Percentiles rank a stretch among this genome's conserved stretches.
Evolutionary conservation across 371 early-diverging fungal species (phyloP).

Genomic region (Globomyces sp.): DNA sequence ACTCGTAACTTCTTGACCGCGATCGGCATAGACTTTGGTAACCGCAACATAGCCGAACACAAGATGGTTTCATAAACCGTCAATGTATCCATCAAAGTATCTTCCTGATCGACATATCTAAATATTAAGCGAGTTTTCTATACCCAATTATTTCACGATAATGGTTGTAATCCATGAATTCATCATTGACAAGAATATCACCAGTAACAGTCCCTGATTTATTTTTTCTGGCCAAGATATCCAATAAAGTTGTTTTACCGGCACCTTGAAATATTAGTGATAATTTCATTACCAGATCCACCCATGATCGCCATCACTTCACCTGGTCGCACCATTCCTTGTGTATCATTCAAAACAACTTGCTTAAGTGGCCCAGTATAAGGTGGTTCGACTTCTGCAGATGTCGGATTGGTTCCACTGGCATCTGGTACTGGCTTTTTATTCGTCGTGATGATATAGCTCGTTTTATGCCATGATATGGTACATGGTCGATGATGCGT

Average conservation of each 20-base stretch:
- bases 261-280: constrained; percentile 19
- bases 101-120: constrained; percentile 90
- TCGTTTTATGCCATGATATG: constrained; percentile 34
- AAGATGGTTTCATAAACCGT: constrained; percentile 89
- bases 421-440: constrained; percentile 4
- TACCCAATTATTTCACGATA: constrained; percentile 47
- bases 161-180: constrained; percentile 51
- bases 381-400: background rate
- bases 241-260: constrained; percentile 86
- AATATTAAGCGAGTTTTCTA: background rate
- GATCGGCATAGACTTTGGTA: constrained; percentile 60
- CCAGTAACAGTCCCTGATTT: constrained; percentile 76
- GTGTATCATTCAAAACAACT: constrained; percentile 31
- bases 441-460: constrained; percentile 33
- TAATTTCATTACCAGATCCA: constrained; percentile 21
- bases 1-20: constrained; percentile 61
- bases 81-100: constrained; percentile 80
- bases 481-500: constrained; percentile 44
- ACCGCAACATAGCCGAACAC: constrained; percentile 79
- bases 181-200: constrained; percentile 81
- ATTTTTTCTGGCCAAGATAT: constrained; percentile 86
- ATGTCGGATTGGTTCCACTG: background rate
- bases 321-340: constrained; percentile 77
- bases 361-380: background rate
- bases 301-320: constrained; percentile 85